Evolutionary conservation across 441 rosid genomes (phyloP), one percentile per base, ranked within the genome.

Genomic region (Brassica hybrid): DNA sequence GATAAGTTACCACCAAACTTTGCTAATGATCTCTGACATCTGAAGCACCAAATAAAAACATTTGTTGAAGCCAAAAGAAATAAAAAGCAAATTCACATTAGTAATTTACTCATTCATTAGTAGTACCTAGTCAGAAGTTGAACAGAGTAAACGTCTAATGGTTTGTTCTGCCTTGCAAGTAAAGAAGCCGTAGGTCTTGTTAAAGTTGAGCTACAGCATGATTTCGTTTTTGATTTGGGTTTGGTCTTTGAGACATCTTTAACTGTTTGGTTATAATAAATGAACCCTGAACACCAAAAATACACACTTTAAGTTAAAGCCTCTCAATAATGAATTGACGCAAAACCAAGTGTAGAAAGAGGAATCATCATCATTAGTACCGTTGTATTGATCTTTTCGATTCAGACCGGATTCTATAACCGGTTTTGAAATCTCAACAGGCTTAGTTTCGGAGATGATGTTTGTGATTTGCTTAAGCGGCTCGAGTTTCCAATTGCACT

Each of bases 181-280:
- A 79, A 79, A 82, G 88, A 84, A 65, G 87, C 89, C 57, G 92
- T 88, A 8, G 90, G 90, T 69, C 82, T 88, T 84, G 83, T 82
- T 63, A 85, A 81, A 61, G 86, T 85, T 5, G 92, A 88, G 70
- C 72, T 58, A 79, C 77, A 65, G 76, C 72, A 56, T 67, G 78
- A 8, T 82, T 83, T 84, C 9, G 54, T 73, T 38, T 48, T 36
- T 2, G 80, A 72, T 64, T 76, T 80, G 3, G 76, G 8, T 78
- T 80, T 78, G 23, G 58, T 63, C 74, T 68, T 82, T 7, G 67
- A 2, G 65, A 52, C 71, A 59, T 81, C 81, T 64, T 82, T 68
- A 13, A 38, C 79, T 14, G 16, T 56, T 50, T 59, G 73, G 71
- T 71, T 72, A 43, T 69, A 73, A 61, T 71, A 61, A 69, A 81